Percentiles rank a stretch among this genome's conserved stretches.
Conservation (phyloP, 2,329 filamentous ascomycete genomes). For the Paecilomyces niveus region DNA sequence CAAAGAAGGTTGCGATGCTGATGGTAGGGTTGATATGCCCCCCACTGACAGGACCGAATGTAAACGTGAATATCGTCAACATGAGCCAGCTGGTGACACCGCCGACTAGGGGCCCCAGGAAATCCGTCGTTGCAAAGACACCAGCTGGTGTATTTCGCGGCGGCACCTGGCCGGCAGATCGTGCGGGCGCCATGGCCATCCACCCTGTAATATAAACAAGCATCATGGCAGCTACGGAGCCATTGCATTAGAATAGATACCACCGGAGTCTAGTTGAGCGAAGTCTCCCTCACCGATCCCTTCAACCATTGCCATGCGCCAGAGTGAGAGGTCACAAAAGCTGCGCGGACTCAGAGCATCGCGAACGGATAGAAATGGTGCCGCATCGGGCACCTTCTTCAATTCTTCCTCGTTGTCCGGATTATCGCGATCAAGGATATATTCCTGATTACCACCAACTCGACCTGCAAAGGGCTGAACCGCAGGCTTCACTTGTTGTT, state of each 20-base stretch:
- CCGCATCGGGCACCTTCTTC: constrained; percentile 34
- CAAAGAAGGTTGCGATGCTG: constrained; percentile 47
- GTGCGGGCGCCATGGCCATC: too few relatives aligned
- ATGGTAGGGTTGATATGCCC: constrained; percentile 50
- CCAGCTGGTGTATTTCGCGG: constrained; percentile 11
- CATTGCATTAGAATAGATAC: constrained; percentile 5
- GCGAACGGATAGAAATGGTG: constrained; percentile 30
- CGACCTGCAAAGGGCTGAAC: constrained; percentile 23
- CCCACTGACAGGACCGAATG: constrained; percentile 42
- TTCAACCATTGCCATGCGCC: constrained; percentile 37
- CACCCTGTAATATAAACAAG: constrained; percentile 14
- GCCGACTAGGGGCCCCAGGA: constrained; percentile 25
- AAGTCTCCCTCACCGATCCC: constrained; percentile 22
- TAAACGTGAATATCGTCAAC: constrained; percentile 44
- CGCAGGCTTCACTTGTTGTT: too few relatives aligned
- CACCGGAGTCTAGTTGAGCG: background rate
- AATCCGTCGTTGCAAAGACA: constrained; percentile 19
- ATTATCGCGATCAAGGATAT: constrained; percentile 17
- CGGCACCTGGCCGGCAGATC: too few relatives aligned
- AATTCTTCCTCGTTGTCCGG: constrained; percentile 19
- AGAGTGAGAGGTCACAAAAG: constrained; percentile 27
- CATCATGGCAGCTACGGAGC: constrained; percentile 5
- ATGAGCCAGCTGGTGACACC: constrained; percentile 35
- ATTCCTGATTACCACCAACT: constrained; percentile 30
- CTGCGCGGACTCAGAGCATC: constrained; percentile 29